phyloP scores from a whole-genome alignment of 2,329 filamentous ascomycete genomes.

The Fusarium stilboides region DNA sequence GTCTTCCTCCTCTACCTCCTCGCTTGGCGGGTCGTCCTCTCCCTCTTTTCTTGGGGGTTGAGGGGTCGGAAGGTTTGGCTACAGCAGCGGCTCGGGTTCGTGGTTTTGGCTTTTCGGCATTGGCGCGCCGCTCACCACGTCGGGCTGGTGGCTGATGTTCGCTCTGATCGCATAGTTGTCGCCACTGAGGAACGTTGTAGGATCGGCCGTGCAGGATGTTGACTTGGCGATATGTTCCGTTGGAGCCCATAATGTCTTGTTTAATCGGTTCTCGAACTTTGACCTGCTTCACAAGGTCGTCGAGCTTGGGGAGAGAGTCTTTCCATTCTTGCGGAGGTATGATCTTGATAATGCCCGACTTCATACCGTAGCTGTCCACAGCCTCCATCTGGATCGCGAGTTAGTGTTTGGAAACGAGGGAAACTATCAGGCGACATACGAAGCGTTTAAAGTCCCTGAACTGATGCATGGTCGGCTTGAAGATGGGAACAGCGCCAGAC shows the following conservation, averaged over 20 bases:
- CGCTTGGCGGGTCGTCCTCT: conserved; percentile 58
- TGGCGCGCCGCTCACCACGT: conserved; percentile 83
- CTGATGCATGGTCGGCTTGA: conserved; percentile 95
- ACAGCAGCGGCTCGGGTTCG: conserved; percentile 57
- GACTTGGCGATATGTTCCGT: conserved; percentile 95
- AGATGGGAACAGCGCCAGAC: conserved; percentile 92
- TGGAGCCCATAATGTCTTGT: conserved; percentile 96
- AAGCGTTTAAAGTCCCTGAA: conserved; percentile 95
- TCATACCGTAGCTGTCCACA: conserved; percentile 96
- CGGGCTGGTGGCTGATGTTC: conserved; percentile 95
- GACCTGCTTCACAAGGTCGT: conserved; percentile 91
- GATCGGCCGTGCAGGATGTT: conserved; percentile 97
- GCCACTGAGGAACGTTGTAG: conserved; percentile 98
- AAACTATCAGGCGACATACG: conserved; percentile 65
- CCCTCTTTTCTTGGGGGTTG: conserved; percentile 58
- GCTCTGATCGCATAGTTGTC: conserved; percentile 90
- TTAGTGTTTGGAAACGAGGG: conserved; percentile 44
- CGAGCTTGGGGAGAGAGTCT: conserved; percentile 81
- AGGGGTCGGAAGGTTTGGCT: conserved; percentile 51
- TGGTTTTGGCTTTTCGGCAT: conserved; percentile 67
- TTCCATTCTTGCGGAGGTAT: conserved; percentile 96
- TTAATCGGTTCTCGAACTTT: conserved; percentile 97
- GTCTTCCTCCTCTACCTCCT: conserved; percentile 55
- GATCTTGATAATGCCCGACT: conserved; percentile 96
- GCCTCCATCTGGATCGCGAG: conserved; percentile 75